These are phyloP conservation scores for Ampelocalamus luodianensis DNA, from an alignment of 176 grass and related monocot genomes.

Conservation along the genomic window DNA sequence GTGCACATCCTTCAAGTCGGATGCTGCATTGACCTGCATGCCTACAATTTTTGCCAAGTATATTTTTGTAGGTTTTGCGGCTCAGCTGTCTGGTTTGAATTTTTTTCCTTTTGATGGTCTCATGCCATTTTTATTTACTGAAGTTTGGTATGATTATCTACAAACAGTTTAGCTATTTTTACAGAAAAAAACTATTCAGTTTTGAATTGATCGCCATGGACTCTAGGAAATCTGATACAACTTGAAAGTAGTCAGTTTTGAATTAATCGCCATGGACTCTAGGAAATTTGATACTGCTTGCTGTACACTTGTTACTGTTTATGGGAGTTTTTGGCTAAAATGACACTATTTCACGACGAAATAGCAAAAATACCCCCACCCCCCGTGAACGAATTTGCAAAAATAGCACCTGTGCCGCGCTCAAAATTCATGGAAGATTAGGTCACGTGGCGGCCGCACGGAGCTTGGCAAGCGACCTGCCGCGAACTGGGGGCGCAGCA, in stretches of 20 bases:
- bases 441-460: too few relatives aligned
- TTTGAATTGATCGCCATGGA: background rate
- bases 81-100: background rate
- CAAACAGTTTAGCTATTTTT: background rate
- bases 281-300: background rate
- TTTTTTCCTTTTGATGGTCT: background rate
- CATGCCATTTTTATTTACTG: background rate
- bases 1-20: slow-evolving; percentile 5
- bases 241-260: background rate
- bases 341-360: too few relatives aligned
- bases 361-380: too few relatives aligned
- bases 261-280: background rate
- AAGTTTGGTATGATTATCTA: background rate
- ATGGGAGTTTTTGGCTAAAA: background rate
- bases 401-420: too few relatives aligned
- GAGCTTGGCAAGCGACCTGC: too few relatives aligned
- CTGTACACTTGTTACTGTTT: slow-evolving; percentile 1
- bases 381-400: too few relatives aligned
- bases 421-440: too few relatives aligned
- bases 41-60: background rate
- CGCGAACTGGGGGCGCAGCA: too few relatives aligned
- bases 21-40: slow-evolving; percentile 7
- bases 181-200: background rate
- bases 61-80: slow-evolving; percentile 17
- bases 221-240: background rate